A percentile compares a stretch with the other conserved stretches of the same genome.
These are phyloP conservation scores for Acephala macrosclerotiorum DNA, from an alignment of 2,329 filamentous ascomycete genomes.

Conservation along the genomic window DNA sequence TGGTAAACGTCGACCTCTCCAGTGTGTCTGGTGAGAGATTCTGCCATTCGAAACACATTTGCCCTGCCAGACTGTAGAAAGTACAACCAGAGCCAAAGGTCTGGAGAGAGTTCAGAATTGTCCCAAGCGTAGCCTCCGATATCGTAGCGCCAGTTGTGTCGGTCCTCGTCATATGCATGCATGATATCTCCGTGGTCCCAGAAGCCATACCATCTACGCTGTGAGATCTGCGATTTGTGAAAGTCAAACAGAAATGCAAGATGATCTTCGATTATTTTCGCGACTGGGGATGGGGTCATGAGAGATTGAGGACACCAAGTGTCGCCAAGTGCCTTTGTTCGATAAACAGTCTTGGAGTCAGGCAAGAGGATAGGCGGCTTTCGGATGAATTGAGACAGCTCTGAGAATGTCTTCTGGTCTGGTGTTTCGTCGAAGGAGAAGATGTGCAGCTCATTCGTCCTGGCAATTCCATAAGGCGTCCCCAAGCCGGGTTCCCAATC, in stretches of 20 bases:
- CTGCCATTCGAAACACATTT: constrained; percentile 65
- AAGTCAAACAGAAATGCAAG: constrained; percentile 64
- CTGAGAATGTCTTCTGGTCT: constrained; percentile 52
- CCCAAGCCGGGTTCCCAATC: constrained; percentile 64
- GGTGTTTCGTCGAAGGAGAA: constrained; percentile 61
- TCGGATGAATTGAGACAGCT: constrained; percentile 54
- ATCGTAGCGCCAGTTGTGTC: constrained; percentile 69
- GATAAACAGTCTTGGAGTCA: constrained; percentile 55
- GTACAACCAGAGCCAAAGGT: constrained; percentile 68
- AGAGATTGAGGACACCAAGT: constrained; percentile 58
- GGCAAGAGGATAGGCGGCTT: constrained; percentile 60
- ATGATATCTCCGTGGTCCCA: constrained; percentile 68
- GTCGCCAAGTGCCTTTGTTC: constrained; percentile 60
- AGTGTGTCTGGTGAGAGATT: constrained; percentile 63
- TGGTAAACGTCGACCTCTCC: constrained; percentile 70
- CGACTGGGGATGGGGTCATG: constrained; percentile 35
- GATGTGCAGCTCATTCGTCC: constrained; percentile 64
- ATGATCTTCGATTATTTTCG: constrained; percentile 55
- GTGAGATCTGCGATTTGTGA: constrained; percentile 62
- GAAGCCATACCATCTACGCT: constrained; percentile 69
- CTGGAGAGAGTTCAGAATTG: constrained; percentile 68
- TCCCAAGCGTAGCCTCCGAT: constrained; percentile 71
- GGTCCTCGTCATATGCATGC: constrained; percentile 66
- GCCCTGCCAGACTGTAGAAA: constrained; percentile 65
- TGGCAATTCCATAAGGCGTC: constrained; percentile 63